A percentile compares a stretch with the other conserved stretches of the same genome.
Conservation (phyloP, 352 stramenopile genomes). For the Phytophthora pini region DNA sequence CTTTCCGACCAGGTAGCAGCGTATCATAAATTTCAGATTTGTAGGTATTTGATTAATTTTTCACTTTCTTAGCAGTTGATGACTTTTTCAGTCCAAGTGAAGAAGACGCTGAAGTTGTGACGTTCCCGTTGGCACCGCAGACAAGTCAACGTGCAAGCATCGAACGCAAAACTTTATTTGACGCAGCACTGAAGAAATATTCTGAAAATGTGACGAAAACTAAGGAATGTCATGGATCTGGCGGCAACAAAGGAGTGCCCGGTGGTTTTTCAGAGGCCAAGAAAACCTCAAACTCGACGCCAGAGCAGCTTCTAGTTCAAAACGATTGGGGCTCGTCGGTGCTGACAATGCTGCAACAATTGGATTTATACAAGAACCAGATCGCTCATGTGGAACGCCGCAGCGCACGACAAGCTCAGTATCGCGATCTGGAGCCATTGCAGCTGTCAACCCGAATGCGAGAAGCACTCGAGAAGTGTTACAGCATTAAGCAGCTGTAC, state of each 20-base stretch:
- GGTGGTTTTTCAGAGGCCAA: background rate
- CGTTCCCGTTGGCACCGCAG: constrained; percentile 69
- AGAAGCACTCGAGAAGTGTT: constrained; percentile 49
- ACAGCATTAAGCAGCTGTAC: constrained; percentile 85
- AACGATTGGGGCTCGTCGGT: constrained; percentile 43
- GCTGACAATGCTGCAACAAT: constrained; percentile 53
- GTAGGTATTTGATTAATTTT: background rate
- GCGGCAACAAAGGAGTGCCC: background rate
- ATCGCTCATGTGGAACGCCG: constrained; percentile 84
- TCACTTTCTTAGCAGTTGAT: constrained; percentile 20
- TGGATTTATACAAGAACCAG: constrained; percentile 76
- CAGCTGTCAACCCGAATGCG: constrained; percentile 46
- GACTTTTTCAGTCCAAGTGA: constrained; percentile 48
- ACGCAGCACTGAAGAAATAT: constrained; percentile 42
- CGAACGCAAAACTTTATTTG: constrained; percentile 68
- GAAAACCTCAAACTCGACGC: constrained; percentile 3
- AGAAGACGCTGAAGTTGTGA: constrained; percentile 59
- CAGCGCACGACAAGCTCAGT: constrained; percentile 47
- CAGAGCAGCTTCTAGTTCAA: background rate
- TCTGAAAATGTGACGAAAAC: constrained; percentile 3
- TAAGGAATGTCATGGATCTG: background rate
- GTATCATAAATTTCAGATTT: background rate
- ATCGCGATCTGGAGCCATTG: constrained; percentile 43
- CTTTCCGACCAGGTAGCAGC: constrained; percentile 2
- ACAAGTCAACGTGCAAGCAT: constrained; percentile 59